Evolutionary conservation across 2,329 filamentous ascomycete genomes (phyloP).

Genomic region (Beauveria pseudobassiana): DNA sequence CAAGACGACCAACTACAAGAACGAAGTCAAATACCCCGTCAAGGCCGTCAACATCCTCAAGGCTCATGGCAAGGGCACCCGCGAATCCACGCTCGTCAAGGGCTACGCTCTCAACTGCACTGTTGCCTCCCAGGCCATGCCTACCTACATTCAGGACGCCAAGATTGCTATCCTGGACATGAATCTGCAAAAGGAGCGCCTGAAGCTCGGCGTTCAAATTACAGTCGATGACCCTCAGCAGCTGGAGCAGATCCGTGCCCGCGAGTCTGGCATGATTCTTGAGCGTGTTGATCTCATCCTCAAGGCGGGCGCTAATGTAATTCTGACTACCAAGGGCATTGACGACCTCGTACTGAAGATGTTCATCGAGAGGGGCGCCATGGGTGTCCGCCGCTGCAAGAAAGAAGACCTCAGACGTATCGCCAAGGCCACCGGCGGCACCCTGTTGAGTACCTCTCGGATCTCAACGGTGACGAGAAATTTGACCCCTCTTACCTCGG

Average conservation of each 20-base stretch:
- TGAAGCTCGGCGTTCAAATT: slow-evolving; percentile 98
- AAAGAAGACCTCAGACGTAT: slow-evolving; percentile 97
- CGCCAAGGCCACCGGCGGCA: slow-evolving; percentile 91
- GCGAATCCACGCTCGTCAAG: slow-evolving; percentile 85
- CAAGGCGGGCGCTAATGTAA: slow-evolving; percentile 92
- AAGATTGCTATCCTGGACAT: slow-evolving; percentile 97
- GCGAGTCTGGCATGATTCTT: slow-evolving; percentile 86
- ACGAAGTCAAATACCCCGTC: slow-evolving; percentile 92
- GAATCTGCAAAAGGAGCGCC: slow-evolving; percentile 97
- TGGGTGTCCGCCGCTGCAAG: slow-evolving; percentile 94
- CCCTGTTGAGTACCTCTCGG: slow-evolving; percentile 89
- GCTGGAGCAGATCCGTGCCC: slow-evolving; percentile 90
- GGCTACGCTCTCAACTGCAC: slow-evolving; percentile 98
- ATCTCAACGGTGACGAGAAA: slow-evolving; percentile 94
- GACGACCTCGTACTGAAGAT: slow-evolving; percentile 92
- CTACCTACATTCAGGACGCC: slow-evolving; percentile 80
- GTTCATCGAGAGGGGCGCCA: slow-evolving; percentile 89
- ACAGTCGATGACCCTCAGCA: slow-evolving; percentile 96
- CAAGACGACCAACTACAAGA: slow-evolving; percentile 84
- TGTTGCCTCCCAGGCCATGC: slow-evolving; percentile 97
- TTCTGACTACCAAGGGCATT: slow-evolving; percentile 96
- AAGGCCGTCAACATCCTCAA: slow-evolving; percentile 99
- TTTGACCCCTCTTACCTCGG: slow-evolving; percentile 89
- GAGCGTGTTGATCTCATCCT: slow-evolving; percentile 96
- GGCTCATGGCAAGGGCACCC: slow-evolving; percentile 87